Evolutionary conservation across 2,329 filamentous ascomycete species (phyloP).

Genomic region (Diplodia seriata): DNA sequence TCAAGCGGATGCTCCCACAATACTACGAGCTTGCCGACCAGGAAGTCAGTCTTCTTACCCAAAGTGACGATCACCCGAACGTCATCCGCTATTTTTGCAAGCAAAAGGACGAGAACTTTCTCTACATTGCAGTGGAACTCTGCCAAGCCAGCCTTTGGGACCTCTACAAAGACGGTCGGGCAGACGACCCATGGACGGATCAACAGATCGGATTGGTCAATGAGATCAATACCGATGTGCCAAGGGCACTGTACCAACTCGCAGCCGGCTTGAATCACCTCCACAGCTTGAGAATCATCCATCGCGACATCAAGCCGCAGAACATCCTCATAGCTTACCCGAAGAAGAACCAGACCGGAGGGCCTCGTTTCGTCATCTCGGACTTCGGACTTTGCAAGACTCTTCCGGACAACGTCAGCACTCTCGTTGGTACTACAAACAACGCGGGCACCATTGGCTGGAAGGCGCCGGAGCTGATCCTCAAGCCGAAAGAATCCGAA

Average conservation of each 20-base stretch:
- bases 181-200: constrained; percentile 59
- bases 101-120: constrained; percentile 84
- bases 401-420: constrained; percentile 90
- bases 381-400: constrained; percentile 99
- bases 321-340: constrained; percentile 86
- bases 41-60: constrained; percentile 86
- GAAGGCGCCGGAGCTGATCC: constrained; percentile 91
- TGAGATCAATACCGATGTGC: constrained; percentile 76
- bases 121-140: constrained; percentile 94
- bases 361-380: constrained; percentile 88
- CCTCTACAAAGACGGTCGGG: constrained; percentile 72
- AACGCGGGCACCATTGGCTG: constrained; percentile 95
- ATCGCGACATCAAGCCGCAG: constrained; percentile 95
- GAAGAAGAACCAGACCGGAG: constrained; percentile 70
- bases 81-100: constrained; percentile 97
- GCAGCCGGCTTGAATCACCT: constrained; percentile 87
- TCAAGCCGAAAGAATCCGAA: constrained; percentile 58
- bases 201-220: constrained; percentile 72
- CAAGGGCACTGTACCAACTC: constrained; percentile 84
- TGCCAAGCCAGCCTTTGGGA: constrained; percentile 94
- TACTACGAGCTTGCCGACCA: constrained; percentile 96
- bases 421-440: constrained; percentile 91
- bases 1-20: constrained; percentile 95
- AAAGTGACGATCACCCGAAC: constrained; percentile 95
- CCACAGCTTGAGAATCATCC: constrained; percentile 91